Percentiles rank a stretch among this genome's conserved stretches.
Conservation (phyloP, 225 moss, liverwort and hornwort genomes). For the Marchantia paleacea region DNA sequence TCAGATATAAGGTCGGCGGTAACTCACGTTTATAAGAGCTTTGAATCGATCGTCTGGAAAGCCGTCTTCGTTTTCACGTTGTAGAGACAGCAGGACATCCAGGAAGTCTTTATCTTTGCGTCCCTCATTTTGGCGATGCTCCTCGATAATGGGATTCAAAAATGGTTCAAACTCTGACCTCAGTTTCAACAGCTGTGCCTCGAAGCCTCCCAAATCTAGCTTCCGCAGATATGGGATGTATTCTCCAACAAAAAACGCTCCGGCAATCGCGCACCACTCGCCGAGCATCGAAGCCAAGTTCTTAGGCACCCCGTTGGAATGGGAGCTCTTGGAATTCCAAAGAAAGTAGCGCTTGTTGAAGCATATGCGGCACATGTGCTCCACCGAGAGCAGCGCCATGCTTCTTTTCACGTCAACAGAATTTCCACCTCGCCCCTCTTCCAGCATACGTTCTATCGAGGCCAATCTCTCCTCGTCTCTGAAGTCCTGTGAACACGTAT, state of each 20-base stretch:
- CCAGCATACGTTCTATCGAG: not conserved
- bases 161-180: not conserved
- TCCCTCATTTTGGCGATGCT: not conserved
- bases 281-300: not conserved
- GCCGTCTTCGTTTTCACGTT: not conserved
- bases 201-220: constrained; percentile 4
- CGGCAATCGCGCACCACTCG: not conserved
- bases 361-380: not conserved
- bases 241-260: constrained; percentile 1
- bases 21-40: not conserved
- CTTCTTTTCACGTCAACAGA: not conserved
- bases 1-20: too few species aligned
- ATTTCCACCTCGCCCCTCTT: not conserved
- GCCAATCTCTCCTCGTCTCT: not conserved
- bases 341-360: not conserved
- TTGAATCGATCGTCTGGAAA: not conserved
- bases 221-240: not conserved
- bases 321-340: not conserved
- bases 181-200: not conserved
- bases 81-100: not conserved
- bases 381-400: not conserved
- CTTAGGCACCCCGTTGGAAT: not conserved
- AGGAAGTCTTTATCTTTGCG: not conserved
- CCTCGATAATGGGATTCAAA: not conserved
- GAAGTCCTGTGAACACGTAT: not conserved